phyloP scores from a whole-genome alignment of 73 alveolate genomes.

The Paramecium tetraurelia region DNA sequence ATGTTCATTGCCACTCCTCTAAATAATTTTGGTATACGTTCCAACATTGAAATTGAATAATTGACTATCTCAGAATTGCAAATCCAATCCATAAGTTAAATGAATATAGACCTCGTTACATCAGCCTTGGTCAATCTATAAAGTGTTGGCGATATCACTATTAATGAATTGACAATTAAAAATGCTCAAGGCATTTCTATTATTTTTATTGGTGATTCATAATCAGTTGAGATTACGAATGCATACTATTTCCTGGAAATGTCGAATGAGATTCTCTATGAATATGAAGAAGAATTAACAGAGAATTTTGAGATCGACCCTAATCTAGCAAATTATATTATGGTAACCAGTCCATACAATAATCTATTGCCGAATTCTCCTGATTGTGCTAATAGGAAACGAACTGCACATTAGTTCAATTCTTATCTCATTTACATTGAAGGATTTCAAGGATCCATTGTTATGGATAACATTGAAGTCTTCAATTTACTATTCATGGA shows the following conservation, averaged over 20 bases:
- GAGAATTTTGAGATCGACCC: background rate
- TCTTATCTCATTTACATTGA: background rate
- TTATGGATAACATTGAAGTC: background rate
- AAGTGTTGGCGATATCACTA: background rate
- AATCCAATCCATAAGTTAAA: background rate
- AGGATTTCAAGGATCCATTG: background rate
- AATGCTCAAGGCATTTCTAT: background rate
- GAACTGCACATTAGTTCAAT: background rate
- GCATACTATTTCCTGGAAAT: background rate
- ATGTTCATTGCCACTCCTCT: background rate
- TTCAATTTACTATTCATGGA: background rate
- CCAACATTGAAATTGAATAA: background rate
- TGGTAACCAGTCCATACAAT: background rate
- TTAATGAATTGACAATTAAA: background rate
- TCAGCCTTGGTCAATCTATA: background rate
- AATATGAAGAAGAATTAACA: background rate
- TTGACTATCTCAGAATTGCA: background rate
- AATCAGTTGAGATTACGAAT: background rate
- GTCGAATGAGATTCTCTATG: background rate
- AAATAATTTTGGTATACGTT: background rate
- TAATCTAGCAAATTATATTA: background rate
- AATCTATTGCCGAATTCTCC: background rate
- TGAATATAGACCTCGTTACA: background rate
- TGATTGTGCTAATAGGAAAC: background rate
- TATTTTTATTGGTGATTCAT: background rate